Evolutionary conservation across 1,284 basidiomycete species (phyloP).

Genomic region (Puccinia polysora): DNA sequence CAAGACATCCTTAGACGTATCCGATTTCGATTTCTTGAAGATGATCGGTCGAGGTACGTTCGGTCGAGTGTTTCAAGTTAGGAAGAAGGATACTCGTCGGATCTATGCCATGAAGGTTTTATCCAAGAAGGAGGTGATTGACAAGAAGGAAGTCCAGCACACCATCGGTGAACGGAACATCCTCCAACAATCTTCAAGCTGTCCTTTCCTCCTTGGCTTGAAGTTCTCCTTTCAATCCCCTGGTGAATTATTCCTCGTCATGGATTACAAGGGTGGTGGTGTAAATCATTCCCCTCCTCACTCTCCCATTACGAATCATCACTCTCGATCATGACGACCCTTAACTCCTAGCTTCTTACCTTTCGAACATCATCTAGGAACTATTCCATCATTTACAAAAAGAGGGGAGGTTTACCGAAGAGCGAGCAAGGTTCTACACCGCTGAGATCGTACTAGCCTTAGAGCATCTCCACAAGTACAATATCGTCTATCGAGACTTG

Average conservation of each 20-base stretch:
- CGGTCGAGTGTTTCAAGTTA: constrained; percentile 94
- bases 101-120: constrained; percentile 99
- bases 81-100: constrained; percentile 93
- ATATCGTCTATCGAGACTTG: constrained; percentile 90
- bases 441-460: constrained; percentile 88
- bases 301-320: background rate
- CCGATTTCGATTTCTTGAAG: constrained; percentile 96
- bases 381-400: constrained; percentile 96
- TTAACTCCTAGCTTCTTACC: background rate
- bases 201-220: constrained; percentile 94
- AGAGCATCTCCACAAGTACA: constrained; percentile 93
- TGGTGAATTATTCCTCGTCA: constrained; percentile 89
- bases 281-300: constrained; percentile 41
- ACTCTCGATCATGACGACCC: too few relatives aligned
- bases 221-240: constrained; percentile 99
- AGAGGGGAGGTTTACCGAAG: constrained; percentile 86
- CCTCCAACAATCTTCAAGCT: constrained; percentile 85
- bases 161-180: constrained; percentile 99
- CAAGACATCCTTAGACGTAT: constrained; percentile 52
- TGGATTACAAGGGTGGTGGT: constrained; percentile 98
- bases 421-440: constrained; percentile 88
- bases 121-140: constrained; percentile 96
- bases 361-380: constrained; percentile 59
- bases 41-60: constrained; percentile 98
- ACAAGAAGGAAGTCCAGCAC: constrained; percentile 98